These are phyloP conservation scores for Zygnema circumcarinatum DNA, from an alignment of 139 green algal genomes.

Conservation along the genomic window DNA sequence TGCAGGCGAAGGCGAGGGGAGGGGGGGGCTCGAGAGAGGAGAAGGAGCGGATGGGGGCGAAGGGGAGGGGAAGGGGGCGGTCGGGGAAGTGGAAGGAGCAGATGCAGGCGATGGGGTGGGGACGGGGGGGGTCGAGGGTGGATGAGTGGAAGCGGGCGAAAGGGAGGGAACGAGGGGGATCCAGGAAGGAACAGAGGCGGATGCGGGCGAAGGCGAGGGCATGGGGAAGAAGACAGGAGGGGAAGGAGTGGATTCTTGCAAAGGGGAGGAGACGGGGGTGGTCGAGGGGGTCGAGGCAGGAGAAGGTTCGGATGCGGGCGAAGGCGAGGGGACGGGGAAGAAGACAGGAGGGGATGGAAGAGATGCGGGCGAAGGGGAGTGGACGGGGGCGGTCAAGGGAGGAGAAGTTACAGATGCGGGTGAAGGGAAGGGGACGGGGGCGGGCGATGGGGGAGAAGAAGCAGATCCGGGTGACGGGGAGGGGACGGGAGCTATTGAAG, in stretches of 20 bases:
- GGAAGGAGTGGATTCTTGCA: too few relatives aligned
- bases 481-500: too few relatives aligned
- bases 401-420: neutral
- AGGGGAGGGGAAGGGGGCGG: too few relatives aligned
- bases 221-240: too few relatives aligned
- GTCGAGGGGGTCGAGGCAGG: neutral
- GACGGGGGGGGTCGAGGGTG: too few relatives aligned
- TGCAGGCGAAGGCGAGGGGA: too few relatives aligned
- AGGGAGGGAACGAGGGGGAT: neutral
- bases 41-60: too few relatives aligned
- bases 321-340: neutral
- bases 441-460: neutral
- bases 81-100: too few relatives aligned
- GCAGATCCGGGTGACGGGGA: too few relatives aligned
- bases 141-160: neutral
- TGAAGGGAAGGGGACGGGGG: neutral
- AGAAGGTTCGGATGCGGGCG: neutral
- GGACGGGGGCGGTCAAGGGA: neutral
- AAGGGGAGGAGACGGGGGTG: neutral
- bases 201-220: too few relatives aligned
- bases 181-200: neutral
- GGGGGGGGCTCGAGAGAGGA: too few relatives aligned
- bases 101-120: too few relatives aligned
- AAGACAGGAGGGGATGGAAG: neutral
- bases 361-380: neutral